phyloP scores from a whole-genome alignment of 768 basidiomycete genomes.

The Psilocybe tampanensis region DNA sequence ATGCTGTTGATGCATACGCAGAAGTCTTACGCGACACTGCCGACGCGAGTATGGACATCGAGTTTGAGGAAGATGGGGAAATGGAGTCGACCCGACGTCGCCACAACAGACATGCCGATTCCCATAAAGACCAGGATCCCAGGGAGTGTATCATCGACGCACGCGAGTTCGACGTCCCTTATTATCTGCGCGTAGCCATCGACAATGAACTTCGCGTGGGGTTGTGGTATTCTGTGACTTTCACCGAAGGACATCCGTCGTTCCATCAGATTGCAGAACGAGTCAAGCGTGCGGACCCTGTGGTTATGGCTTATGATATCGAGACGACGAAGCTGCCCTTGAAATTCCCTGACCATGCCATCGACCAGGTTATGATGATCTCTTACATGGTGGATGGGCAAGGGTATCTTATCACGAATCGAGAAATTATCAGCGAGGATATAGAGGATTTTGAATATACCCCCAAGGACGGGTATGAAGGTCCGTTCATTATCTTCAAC shows the following conservation, averaged over 20 bases:
- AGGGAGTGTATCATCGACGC: conserved; percentile 91
- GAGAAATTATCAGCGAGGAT: conserved; percentile 96
- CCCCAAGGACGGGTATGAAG: conserved; percentile 96
- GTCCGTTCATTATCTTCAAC: conserved; percentile 95
- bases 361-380: conserved; percentile 99
- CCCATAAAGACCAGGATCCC: conserved; percentile 72
- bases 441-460: conserved; percentile 99
- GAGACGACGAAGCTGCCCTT: conserved; percentile 99
- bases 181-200: conserved; percentile 98
- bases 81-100: no score
- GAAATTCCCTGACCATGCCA: conserved; percentile 94
- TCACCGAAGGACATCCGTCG: conserved; percentile 76
- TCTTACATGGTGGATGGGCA: conserved; percentile 99
- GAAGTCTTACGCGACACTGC: conserved; percentile 89
- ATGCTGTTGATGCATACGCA: conserved; percentile 96
- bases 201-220: conserved; percentile 98
- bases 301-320: conserved; percentile 99
- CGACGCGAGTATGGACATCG: conserved; percentile 65
- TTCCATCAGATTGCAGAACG: conserved; percentile 76
- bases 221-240: conserved; percentile 93
- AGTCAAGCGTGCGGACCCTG: conserved; percentile 98
- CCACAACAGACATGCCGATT: conserved; percentile 34
- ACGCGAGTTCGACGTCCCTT: conserved; percentile 95
- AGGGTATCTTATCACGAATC: conserved; percentile 95
- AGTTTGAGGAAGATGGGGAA: conserved; percentile 62